phyloP scores from a whole-genome alignment of 2,329 filamentous ascomycete species.

The Endocalyx cinctus region DNA sequence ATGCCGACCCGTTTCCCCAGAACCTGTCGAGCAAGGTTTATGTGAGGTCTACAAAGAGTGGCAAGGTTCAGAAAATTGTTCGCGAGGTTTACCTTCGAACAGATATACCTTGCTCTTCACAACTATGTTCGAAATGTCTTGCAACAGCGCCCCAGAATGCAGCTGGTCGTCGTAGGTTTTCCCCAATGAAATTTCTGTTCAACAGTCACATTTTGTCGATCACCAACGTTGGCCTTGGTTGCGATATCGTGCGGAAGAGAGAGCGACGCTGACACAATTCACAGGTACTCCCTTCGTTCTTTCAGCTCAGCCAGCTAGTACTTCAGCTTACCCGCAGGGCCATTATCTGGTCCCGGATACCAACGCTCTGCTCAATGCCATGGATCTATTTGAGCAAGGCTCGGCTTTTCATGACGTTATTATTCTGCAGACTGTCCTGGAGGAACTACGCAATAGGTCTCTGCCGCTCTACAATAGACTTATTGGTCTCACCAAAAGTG shows the following conservation, averaged over 20 bases:
- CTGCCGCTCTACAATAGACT: slow-evolving; percentile 92
- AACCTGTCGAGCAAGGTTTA: slow-evolving; percentile 95
- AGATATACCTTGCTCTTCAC: slow-evolving; percentile 96
- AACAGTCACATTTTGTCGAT: too few relatives aligned
- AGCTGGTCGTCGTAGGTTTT: slow-evolving; percentile 61
- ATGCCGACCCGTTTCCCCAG: slow-evolving; percentile 50
- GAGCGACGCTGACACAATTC: neutral
- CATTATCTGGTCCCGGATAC: slow-evolving; percentile 96
- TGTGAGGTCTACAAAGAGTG: slow-evolving; percentile 87
- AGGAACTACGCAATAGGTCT: slow-evolving; percentile 91
- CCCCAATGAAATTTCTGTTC: too few relatives aligned
- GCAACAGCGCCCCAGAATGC: slow-evolving; percentile 74
- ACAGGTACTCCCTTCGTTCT: slow-evolving; percentile 78
- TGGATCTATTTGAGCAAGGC: slow-evolving; percentile 94
- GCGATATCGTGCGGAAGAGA: neutral
- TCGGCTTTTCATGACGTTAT: slow-evolving; percentile 95
- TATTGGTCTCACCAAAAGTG: slow-evolving; percentile 84
- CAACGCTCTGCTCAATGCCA: slow-evolving; percentile 89
- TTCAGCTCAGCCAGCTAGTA: slow-evolving; percentile 81
- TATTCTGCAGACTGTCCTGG: slow-evolving; percentile 90
- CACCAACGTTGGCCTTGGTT: neutral
- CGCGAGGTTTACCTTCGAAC: slow-evolving; percentile 92
- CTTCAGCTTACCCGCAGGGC: slow-evolving; percentile 74
- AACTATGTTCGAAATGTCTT: slow-evolving; percentile 74
- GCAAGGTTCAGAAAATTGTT: slow-evolving; percentile 98